Conservation (phyloP, 192 early-diverging fungal species). For the Linnemannia hyalina region DNA sequence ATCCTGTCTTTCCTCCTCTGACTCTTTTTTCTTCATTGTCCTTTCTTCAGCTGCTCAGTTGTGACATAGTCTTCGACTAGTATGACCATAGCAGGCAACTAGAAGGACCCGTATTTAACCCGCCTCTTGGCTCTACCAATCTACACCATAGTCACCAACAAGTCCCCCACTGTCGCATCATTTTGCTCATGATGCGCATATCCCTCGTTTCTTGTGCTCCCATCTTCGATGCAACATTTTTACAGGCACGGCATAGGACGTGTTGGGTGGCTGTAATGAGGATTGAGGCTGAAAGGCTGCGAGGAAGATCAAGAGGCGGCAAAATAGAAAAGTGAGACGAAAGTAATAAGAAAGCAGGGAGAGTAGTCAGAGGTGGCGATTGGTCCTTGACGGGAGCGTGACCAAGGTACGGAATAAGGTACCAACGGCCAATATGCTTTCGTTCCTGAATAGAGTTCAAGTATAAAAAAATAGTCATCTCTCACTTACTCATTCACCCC, state of each 20-base stretch:
- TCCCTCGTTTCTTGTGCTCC: neutral
- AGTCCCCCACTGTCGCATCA: neutral
- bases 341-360: neutral
- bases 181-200: neutral
- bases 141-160: neutral
- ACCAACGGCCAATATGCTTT: neutral
- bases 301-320: neutral
- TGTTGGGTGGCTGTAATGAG: neutral
- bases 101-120: neutral
- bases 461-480: neutral
- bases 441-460: constrained; percentile 5
- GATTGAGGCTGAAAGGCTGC: neutral
- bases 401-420: neutral
- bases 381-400: constrained; percentile 4
- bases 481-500: neutral
- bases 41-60: neutral
- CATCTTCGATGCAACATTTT: neutral
- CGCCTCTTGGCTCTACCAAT: neutral
- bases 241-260: neutral
- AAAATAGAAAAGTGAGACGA: constrained; percentile 12
- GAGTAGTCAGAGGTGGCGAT: neutral
- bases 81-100: neutral
- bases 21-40: neutral
- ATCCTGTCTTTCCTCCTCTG: neutral
- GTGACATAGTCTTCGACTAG: neutral